A percentile compares a stretch with the other conserved stretches of the same genome.
phyloP scores from a whole-genome alignment of 805 yeast species.

The Yamadazyma ubonensis region DNA sequence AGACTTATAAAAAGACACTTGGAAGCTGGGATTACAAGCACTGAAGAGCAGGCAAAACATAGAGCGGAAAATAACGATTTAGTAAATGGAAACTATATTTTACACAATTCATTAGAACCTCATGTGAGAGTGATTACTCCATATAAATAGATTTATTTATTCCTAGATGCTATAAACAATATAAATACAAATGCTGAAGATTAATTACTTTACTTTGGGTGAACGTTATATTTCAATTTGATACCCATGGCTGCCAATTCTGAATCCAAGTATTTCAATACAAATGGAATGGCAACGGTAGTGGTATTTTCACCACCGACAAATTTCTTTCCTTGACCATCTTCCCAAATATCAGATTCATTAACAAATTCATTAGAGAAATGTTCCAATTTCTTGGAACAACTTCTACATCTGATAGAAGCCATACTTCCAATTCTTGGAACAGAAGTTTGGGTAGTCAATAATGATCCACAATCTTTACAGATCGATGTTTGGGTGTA shows the following conservation, averaged over 20 bases:
- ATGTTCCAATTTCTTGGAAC: conserved; percentile 71
- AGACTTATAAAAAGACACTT: conserved; percentile 71
- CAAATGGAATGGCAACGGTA: conserved; percentile 95
- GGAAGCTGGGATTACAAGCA: conserved; percentile 49
- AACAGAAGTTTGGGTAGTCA: conserved; percentile 86
- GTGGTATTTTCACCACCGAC: conserved; percentile 94
- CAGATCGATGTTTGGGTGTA: conserved; percentile 90
- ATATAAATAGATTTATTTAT: conserved; percentile 4
- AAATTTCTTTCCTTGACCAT: conserved; percentile 89
- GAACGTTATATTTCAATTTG: conserved; percentile 83
- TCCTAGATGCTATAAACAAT: conserved; percentile 11
- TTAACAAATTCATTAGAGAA: conserved; percentile 51
- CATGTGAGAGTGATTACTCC: conserved; percentile 14
- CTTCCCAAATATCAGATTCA: conserved; percentile 90
- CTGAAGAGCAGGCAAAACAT: conserved; percentile 49
- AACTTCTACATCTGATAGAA: conserved; percentile 82
- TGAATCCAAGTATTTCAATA: conserved; percentile 89
- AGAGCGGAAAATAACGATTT: conserved; percentile 59
- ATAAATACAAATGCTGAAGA: conserved; percentile 11
- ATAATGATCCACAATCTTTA: conserved; percentile 87
- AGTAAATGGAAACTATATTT: conserved; percentile 54
- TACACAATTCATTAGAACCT: conserved; percentile 20
- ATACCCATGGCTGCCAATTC: conserved; percentile 98
- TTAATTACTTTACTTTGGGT: conserved; percentile 38
- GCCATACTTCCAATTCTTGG: conserved; percentile 86